Base-by-base conservation (phyloP, 169 alveolate species). In the Eimeria brunetti region DNA sequence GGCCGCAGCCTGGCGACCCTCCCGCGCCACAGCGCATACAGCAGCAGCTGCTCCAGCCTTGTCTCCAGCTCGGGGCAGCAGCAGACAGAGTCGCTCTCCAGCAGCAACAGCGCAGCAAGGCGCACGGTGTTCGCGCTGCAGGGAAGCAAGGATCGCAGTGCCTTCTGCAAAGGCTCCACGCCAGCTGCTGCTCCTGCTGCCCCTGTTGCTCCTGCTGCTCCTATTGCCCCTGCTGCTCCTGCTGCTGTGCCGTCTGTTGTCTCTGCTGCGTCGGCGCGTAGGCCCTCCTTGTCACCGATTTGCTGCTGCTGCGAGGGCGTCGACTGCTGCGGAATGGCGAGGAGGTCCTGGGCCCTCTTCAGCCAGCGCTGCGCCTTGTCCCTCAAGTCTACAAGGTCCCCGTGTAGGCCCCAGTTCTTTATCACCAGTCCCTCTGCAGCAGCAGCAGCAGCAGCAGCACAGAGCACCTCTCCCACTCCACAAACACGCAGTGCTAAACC, bases 281-380 rank as follows among this genome's bases (percentile, higher is more conserved):
- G 30, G 24, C 56, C 49, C 1, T 53, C 75, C 91, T n/a, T 36
- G 41, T 53, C 69, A 27, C 56, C 58, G 41, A 38, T 56, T 22
- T 60, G 56, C 91, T 84, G 91, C 75, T 88, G 94, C 94, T 44
- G 94, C 94, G 24, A 38, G 36, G 24, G 58, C 94, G 38, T 41
- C 30, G 56, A 30, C 75, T 64, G 94, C 85, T 64, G 94, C 58
- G 89, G 88, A 12, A 88, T 76, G 80, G 92, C 91, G 53, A 92
- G 89, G 27, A 92, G 88, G 36, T 92, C 96, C 84, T 62, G 64
- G 41, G 96, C 96, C 76, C 96, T 88, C 96, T 92, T 92, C 91
- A 92, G 80, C 96, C 96, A 92, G n/a, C 96, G 91, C 85, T 58
- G 90, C 3, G 96, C 96, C 88, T 92, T 92, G 88, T 92, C 96